phyloP scores from a whole-genome alignment of 139 green algal genomes.

The Chlamydomonas incerta region DNA sequence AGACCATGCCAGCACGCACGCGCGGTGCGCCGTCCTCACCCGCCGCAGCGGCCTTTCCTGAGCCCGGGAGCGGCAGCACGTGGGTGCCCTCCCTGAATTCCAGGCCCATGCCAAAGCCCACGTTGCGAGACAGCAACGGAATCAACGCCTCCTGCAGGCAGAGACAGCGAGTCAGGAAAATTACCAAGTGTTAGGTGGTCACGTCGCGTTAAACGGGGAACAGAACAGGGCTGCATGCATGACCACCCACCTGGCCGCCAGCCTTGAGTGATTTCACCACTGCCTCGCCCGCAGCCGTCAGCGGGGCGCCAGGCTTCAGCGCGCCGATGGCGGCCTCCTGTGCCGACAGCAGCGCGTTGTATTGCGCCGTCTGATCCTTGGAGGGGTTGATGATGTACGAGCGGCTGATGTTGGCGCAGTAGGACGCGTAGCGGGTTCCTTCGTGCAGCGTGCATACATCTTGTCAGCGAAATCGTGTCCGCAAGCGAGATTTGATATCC shows the following conservation, averaged over 20 bases:
- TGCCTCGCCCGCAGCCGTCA: slow-evolving; percentile 81
- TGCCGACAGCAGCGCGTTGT: slow-evolving; percentile 73
- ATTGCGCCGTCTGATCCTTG: slow-evolving; percentile 81
- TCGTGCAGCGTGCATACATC: no score
- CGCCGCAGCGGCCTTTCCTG: slow-evolving; percentile 18
- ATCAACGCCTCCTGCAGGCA: slow-evolving; percentile 70
- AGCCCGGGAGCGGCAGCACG: slow-evolving; percentile 37
- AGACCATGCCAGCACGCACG: slow-evolving; percentile 71
- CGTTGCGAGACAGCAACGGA: slow-evolving; percentile 82
- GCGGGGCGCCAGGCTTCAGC: slow-evolving; percentile 73
- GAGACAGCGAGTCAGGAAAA: background rate
- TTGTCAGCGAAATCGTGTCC: no score
- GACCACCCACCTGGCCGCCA: slow-evolving; percentile 50
- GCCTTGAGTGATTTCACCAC: slow-evolving; percentile 58
- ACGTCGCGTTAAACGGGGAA: background rate
- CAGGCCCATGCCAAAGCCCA: slow-evolving; percentile 94
- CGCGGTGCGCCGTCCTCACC: slow-evolving; percentile 15
- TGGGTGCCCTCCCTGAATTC: slow-evolving; percentile 78
- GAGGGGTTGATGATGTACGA: slow-evolving; percentile 93
- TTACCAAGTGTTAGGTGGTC: no score
- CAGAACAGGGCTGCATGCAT: background rate
- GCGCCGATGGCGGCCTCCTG: slow-evolving; percentile 86
- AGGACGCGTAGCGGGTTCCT: slow-evolving; percentile 82
- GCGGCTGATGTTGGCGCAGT: slow-evolving; percentile 94
- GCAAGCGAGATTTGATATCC: no score